Conservation (phyloP, 2,329 filamentous ascomycete species). For the Talaromyces sp. region DNA sequence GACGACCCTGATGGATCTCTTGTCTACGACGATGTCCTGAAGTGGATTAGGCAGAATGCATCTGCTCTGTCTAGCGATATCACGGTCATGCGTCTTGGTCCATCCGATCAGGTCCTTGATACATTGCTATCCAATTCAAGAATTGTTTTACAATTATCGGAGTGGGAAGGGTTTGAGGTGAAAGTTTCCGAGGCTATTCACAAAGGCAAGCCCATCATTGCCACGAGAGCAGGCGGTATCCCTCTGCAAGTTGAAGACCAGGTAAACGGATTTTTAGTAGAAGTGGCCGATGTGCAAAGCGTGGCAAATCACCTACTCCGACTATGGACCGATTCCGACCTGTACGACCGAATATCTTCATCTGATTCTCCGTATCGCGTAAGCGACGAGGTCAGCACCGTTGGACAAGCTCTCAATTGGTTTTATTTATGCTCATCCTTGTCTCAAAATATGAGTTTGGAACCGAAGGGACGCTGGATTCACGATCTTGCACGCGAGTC, state of each 20-base stretch:
- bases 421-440: neutral
- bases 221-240: slow-evolving; percentile 70
- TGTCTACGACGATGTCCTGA: neutral
- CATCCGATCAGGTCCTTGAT: neutral
- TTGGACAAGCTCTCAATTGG: neutral
- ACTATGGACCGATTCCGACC: neutral
- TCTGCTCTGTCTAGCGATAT: neutral
- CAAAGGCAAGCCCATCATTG: slow-evolving; percentile 74
- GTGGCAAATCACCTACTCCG: neutral
- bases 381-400: neutral
- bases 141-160: neutral
- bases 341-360: neutral
- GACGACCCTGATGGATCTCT: neutral
- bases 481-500: neutral
- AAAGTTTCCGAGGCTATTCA: slow-evolving; percentile 82
- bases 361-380: neutral
- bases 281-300: neutral
- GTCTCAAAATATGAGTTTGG: neutral
- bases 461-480: neutral
- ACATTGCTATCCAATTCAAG: neutral
- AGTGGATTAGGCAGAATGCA: neutral
- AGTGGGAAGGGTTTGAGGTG: slow-evolving; percentile 65
- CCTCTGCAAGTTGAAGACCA: slow-evolving; percentile 71
- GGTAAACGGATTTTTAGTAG: slow-evolving; percentile 54
- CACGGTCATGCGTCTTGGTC: neutral